Evolutionary conservation across 495 filamentous ascomycete genomes (phyloP).

Genomic region (Penicillium riverlandense): DNA sequence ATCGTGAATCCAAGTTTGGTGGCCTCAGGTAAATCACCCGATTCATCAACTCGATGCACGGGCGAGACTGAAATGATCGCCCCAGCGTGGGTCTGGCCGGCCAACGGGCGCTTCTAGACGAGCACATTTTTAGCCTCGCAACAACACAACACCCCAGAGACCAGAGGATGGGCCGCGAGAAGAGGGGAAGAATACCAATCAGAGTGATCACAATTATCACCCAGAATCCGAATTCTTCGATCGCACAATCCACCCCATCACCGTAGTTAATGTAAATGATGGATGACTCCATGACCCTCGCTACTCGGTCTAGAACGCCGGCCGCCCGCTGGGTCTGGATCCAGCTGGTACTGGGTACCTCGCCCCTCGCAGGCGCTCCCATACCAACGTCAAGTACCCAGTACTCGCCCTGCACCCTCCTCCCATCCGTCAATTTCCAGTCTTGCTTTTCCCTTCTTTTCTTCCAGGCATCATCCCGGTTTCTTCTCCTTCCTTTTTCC

Average conservation of each 20-base stretch:
- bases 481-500: slow-evolving; percentile 4
- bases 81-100: slow-evolving; percentile 11
- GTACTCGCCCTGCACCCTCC: slow-evolving; percentile 7
- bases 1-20: neutral
- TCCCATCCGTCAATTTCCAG: slow-evolving; percentile 11
- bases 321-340: slow-evolving; percentile 9
- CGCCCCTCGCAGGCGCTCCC: neutral
- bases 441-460: neutral
- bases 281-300: slow-evolving; percentile 21
- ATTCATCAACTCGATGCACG: slow-evolving; percentile 22
- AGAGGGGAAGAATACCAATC: neutral
- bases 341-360: slow-evolving; percentile 10
- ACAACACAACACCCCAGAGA: too few species aligned
- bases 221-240: neutral
- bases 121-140: slow-evolving; percentile 5
- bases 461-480: neutral
- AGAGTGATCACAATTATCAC: neutral
- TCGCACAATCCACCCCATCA: too few species aligned
- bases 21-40: neutral
- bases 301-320: slow-evolving; percentile 15
- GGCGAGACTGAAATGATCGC: slow-evolving; percentile 14
- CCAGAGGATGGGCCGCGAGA: too few species aligned
- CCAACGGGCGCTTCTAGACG: slow-evolving; percentile 12
- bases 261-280: neutral
- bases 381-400: slow-evolving; percentile 9